Evolutionary conservation across 2,329 filamentous ascomycete genomes (phyloP).

Genomic region (Remersonia thermophila): DNA sequence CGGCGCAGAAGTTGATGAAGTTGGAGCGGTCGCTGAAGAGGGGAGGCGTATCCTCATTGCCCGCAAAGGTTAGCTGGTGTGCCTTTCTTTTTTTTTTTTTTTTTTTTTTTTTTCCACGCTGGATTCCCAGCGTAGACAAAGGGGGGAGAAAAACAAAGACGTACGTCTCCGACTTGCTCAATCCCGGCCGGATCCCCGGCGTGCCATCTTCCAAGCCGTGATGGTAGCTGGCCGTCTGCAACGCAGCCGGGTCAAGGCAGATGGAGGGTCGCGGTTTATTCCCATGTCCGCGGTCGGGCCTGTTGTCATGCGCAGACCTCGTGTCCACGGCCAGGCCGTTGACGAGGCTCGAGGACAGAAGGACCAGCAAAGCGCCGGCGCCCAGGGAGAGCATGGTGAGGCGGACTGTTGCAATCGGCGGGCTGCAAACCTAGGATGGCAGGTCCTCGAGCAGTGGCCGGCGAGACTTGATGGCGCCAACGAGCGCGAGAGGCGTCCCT

Average conservation of each 20-base stretch:
- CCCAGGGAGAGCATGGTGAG: not conserved
- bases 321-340: not conserved
- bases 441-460: no score
- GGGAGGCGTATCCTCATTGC: not conserved
- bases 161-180: slow-evolving; percentile 33
- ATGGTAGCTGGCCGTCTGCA: slow-evolving; percentile 29
- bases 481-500: no score
- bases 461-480: no score
- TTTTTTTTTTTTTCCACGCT: no score
- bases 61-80: no score
- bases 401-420: no score
- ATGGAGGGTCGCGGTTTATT: not conserved
- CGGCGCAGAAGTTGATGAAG: slow-evolving; percentile 49
- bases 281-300: no score
- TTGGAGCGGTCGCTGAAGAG: slow-evolving; percentile 22
- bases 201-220: slow-evolving; percentile 27
- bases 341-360: not conserved
- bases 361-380: not conserved
- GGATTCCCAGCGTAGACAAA: no score
- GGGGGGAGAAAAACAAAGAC: not conserved
- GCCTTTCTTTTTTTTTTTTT: no score
- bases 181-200: slow-evolving; percentile 18
- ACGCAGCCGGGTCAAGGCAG: slow-evolving; percentile 25
- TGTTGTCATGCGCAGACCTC: not conserved
- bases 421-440: no score